These are phyloP conservation scores for Aspergillus pseudoviridinutans DNA, from an alignment of 2,329 filamentous ascomycete genomes.

Conservation along the genomic window DNA sequence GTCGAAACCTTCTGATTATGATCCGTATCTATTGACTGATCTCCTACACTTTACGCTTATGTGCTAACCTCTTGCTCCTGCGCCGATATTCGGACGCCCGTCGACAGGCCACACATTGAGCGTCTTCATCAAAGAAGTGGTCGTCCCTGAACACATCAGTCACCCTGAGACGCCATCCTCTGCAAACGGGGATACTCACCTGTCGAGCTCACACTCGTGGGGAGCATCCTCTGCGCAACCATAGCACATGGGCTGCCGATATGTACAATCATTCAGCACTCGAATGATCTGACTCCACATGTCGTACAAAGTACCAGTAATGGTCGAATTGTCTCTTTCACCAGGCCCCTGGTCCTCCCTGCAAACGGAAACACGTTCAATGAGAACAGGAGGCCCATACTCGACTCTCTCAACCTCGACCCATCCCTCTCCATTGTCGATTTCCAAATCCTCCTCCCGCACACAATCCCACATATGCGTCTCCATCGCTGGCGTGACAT, in stretches of 20 bases:
- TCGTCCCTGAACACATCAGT: conserved; percentile 1
- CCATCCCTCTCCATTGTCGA: not conserved
- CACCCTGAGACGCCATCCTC: not conserved
- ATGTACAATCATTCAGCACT: not conserved
- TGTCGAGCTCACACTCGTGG: not conserved
- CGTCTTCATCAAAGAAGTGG: conserved; percentile 12
- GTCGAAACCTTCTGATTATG: too few species aligned
- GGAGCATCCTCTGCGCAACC: not conserved
- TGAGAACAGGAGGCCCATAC: not conserved
- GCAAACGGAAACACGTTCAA: not conserved
- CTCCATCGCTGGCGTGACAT: conserved; percentile 6
- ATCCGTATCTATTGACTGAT: too few species aligned
- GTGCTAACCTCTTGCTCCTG: not conserved
- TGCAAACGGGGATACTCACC: not conserved
- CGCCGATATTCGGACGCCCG: not conserved
- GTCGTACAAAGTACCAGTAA: not conserved
- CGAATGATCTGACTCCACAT: not conserved
- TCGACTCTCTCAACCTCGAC: not conserved
- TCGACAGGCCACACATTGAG: conserved; percentile 5
- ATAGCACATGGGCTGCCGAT: not conserved
- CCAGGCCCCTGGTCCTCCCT: not conserved
- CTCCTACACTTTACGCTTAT: not conserved
- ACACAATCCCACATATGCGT: not conserved
- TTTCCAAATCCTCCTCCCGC: not conserved
- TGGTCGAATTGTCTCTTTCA: not conserved